phyloP scores from a whole-genome alignment of 768 basidiomycete genomes.

The Kwoniella botswanensis region DNA sequence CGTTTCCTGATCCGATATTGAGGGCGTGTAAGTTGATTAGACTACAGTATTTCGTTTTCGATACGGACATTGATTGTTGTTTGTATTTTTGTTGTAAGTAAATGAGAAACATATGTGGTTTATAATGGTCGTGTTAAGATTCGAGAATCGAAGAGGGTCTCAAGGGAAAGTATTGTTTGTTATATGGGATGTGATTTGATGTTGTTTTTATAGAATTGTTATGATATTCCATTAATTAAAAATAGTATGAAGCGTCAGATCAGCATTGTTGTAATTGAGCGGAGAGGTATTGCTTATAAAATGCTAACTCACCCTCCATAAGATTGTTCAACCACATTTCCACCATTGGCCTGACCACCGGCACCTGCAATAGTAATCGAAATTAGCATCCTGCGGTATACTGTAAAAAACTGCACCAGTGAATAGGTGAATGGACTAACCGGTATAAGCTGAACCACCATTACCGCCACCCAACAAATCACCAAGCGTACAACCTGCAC shows the following conservation, averaged over 20 bases:
- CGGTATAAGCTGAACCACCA: conserved; percentile 28
- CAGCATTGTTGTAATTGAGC: too few relatives aligned
- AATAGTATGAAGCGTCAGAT: neutral
- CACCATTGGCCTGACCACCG: conserved; percentile 43
- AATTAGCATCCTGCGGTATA: neutral
- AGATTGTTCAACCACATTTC: conserved; percentile 24
- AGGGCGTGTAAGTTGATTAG: conserved; percentile 46
- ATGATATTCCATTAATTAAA: neutral
- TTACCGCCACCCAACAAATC: conserved; percentile 21
- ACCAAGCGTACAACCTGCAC: conserved; percentile 9
- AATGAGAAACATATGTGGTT: neutral
- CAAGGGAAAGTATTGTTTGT: neutral
- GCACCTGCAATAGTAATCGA: conserved; percentile 16
- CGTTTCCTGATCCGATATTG: conserved; percentile 48
- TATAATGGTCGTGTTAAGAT: neutral
- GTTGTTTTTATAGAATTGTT: neutral
- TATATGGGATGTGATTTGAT: neutral
- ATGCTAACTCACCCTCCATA: conserved; percentile 29
- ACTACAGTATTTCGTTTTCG: conserved; percentile 4
- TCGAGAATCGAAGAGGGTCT: neutral
- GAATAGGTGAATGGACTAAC: conserved; percentile 5
- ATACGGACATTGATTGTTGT: neutral
- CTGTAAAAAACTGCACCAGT: neutral
- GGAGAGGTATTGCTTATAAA: too few relatives aligned
- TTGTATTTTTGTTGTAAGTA: neutral